Evolutionary conservation across 495 filamentous ascomycete genomes (phyloP).

Genomic region (Physcia stellaris): DNA sequence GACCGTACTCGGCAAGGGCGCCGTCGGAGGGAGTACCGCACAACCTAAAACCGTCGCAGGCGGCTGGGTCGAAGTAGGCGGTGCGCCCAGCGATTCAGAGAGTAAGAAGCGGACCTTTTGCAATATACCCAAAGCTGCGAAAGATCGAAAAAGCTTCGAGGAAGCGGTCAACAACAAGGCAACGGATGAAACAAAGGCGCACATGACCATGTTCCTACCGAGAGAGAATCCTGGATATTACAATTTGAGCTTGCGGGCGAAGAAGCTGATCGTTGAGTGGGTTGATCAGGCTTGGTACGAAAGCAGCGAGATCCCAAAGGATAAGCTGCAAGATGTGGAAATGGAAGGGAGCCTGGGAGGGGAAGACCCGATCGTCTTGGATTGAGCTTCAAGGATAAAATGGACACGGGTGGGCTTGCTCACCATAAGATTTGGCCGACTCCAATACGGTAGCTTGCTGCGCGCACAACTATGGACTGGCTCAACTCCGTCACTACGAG

Average conservation of each 20-base stretch:
- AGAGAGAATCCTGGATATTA: constrained; percentile 71
- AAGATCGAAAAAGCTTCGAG: constrained; percentile 21
- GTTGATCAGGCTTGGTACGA: constrained; percentile 19
- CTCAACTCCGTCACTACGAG: too few relatives aligned
- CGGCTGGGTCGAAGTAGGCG: constrained; percentile 20
- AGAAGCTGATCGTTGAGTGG: constrained; percentile 40
- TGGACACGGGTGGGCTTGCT: too few relatives aligned
- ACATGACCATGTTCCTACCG: constrained; percentile 77
- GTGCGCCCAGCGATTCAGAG: constrained; percentile 40
- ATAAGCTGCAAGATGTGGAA: constrained; percentile 4
- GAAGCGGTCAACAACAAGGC: constrained; percentile 56
- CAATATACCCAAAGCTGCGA: constrained; percentile 51
- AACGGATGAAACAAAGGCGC: constrained; percentile 65
- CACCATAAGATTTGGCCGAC: too few relatives aligned
- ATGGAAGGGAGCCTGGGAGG: constrained; percentile 10
- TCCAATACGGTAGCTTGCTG: too few relatives aligned
- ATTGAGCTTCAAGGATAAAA: too few relatives aligned
- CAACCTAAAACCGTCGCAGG: constrained; percentile 13
- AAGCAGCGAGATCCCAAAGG: constrained; percentile 3
- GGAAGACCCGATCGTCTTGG: background rate
- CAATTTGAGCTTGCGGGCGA: constrained; percentile 50
- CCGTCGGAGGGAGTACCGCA: constrained; percentile 20
- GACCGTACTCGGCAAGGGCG: constrained; percentile 62
- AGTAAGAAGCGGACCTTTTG: constrained; percentile 93
- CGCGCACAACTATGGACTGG: too few relatives aligned